Evolutionary conservation across 176 grass and related monocot genomes (phyloP).

Genomic region (Cymbopogon citratus): DNA sequence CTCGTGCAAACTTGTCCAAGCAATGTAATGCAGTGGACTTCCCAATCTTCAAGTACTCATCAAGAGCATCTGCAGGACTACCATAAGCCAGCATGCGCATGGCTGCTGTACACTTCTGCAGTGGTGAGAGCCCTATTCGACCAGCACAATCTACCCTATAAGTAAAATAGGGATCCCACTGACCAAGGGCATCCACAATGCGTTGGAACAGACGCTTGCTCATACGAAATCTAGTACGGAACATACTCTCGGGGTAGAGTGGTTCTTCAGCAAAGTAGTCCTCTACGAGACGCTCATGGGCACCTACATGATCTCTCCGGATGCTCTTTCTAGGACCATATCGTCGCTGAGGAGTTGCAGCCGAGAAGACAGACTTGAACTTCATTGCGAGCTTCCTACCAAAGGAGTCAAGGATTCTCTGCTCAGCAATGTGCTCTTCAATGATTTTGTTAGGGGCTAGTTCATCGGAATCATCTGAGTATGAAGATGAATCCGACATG

Average conservation of each 20-base stretch:
- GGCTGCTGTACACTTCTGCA: neutral
- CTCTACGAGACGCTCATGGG: neutral
- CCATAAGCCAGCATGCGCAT: neutral
- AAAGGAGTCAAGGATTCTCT: too few species aligned
- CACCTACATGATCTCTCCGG: neutral
- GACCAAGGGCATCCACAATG: neutral
- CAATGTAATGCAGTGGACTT: neutral
- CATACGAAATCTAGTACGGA: neutral
- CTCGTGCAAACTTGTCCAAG: neutral
- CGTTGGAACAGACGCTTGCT: neutral
- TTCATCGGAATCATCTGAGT: too few species aligned
- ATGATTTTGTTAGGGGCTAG: too few species aligned
- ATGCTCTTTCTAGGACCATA: too few species aligned
- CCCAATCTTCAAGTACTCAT: neutral
- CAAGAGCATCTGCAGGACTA: neutral
- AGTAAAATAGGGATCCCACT: constrained; percentile 5
- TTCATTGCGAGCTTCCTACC: too few species aligned
- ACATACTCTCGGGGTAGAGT: neutral
- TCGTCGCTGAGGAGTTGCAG: too few species aligned
- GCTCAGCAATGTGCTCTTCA: too few species aligned
- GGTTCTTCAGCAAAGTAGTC: neutral
- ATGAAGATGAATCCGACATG: too few species aligned
- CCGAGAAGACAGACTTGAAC: too few species aligned
- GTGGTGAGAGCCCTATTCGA: neutral
- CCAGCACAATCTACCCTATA: neutral